phyloP scores from a whole-genome alignment of 1,284 basidiomycete genomes.

The Melampsora larici-populina region DNA sequence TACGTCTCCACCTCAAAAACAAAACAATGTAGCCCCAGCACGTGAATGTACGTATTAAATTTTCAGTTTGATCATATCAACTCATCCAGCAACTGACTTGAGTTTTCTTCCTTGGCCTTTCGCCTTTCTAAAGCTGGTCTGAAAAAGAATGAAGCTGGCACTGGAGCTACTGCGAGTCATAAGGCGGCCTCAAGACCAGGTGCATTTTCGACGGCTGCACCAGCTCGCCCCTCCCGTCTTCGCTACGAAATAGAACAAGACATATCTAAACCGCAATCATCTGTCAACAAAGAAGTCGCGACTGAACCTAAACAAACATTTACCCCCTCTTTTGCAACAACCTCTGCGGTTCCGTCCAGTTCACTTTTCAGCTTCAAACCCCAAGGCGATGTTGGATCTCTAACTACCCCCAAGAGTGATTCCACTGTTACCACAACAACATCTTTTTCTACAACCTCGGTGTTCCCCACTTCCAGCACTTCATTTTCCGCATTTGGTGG shows the following conservation, averaged over 20 bases:
- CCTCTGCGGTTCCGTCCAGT: background rate
- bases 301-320: background rate
- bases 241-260: slow-evolving; percentile 1
- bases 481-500: slow-evolving; percentile 1
- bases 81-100: no score
- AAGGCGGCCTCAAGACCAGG: slow-evolving; percentile 5
- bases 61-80: no score
- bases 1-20: background rate
- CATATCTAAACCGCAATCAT: background rate
- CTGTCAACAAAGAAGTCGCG: background rate
- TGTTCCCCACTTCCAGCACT: background rate
- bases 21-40: no score
- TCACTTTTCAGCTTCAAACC: no score
- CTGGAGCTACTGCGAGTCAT: background rate
- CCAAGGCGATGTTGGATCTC: no score
- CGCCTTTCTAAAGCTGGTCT: background rate
- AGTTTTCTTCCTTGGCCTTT: no score
- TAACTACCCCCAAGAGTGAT: no score
- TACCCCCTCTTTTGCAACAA: background rate
- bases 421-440: background rate
- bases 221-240: slow-evolving; percentile 16
- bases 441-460: no score
- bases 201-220: slow-evolving; percentile 24
- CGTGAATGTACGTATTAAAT: no score
- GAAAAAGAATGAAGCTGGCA: background rate